These are phyloP conservation scores for Irpex lacteus DNA, from an alignment of 1,284 basidiomycete species.

Conservation along the genomic window DNA sequence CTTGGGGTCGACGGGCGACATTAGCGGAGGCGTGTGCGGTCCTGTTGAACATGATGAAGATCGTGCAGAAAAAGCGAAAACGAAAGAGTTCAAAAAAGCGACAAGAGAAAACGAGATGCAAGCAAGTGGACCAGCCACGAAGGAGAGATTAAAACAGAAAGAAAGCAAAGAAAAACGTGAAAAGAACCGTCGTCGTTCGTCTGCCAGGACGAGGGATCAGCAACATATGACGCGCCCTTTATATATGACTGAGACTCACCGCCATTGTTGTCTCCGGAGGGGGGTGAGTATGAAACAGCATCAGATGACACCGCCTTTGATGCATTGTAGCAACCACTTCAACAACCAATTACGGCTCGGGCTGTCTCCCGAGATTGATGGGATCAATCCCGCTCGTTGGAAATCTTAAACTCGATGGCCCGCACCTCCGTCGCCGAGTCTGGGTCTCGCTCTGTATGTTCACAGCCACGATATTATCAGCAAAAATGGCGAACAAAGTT, in stretches of 20 bases:
- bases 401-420: too few relatives aligned
- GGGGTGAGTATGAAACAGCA: not conserved
- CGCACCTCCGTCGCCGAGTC: too few relatives aligned
- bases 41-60: conserved; percentile 10
- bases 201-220: conserved; percentile 9
- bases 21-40: conserved; percentile 1
- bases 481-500: too few relatives aligned
- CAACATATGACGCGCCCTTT: not conserved
- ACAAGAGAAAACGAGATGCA: conserved; percentile 1
- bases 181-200: conserved; percentile 5
- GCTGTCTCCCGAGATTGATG: too few relatives aligned
- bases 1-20: conserved; percentile 6
- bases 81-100: conserved; percentile 5
- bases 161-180: not conserved
- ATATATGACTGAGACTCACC: not conserved
- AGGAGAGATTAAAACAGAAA: not conserved
- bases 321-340: not conserved
- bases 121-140: conserved; percentile 15
- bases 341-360: too few relatives aligned
- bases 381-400: too few relatives aligned
- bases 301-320: not conserved
- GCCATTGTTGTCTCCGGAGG: not conserved
- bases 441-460: too few relatives aligned
- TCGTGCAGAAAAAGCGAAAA: not conserved
- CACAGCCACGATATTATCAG: too few relatives aligned